Evolutionary conservation across 805 yeast species (phyloP), one percentile per base, ranked within the genome.

Genomic region (Candida lessepsii): DNA sequence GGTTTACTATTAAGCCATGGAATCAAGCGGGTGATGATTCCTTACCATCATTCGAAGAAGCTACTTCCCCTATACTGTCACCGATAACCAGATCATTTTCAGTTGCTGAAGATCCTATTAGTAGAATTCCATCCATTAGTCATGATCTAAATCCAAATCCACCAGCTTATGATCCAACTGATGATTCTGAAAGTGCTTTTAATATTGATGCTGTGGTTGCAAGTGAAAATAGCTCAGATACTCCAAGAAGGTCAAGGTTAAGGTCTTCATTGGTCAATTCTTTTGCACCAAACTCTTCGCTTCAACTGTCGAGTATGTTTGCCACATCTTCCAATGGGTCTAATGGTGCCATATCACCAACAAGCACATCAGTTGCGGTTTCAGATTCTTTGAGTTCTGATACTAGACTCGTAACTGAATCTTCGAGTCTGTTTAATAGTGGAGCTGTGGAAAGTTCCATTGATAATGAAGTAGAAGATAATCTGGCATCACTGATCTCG

Each of bases 41-140:
- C 14, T 64, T 78, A 18, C 89, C 89, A 0, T 66, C 82, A 0
- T 82, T 82, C 57, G 85, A 81, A 51, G 82, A 82, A 50, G 88
- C 86, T 0, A 66, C 73, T 0, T 76, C 83, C 0, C 76, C 80
- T 47, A 55, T 58, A 1, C 29, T 57, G 9, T 62, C 65, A 3
- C 67, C 73, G 8, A 52, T 60, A 7, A 51, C 60, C 11, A 50
- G 75, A 26, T 60, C 76, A 2, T 47, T 63, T 8, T 63, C 73
- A 1, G 50, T 67, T 33, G 15, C 37, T 3, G 71, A 71, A 4
- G 69, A 63, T 33, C 63, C 68, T 1, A 50, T 71, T 18, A 67
- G 71, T 29, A 47, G 73, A 34, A 44, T 57, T 15, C 57, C 63
- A 11, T 67, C 62, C 1, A 53, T 61, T 10, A 25, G 25, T 26